Evolutionary conservation across 805 yeast species (phyloP).

Genomic region (Debaryomyces hansenii): DNA sequence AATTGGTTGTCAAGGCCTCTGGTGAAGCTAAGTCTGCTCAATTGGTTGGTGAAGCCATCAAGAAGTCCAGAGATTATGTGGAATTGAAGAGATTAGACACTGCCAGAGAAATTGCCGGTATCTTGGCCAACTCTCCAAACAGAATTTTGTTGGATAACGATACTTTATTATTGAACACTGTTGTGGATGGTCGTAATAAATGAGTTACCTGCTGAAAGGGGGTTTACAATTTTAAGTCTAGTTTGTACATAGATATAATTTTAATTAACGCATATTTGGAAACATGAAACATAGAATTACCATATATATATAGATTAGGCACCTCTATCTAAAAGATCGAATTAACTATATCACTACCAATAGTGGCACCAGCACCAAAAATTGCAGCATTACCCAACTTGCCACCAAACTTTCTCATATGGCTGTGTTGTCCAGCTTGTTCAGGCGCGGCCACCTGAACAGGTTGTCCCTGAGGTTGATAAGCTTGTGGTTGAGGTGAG

Average conservation of each 20-base stretch:
- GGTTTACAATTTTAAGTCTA: neutral
- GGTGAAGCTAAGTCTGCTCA: slow-evolving; percentile 99
- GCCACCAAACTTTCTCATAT: slow-evolving; percentile 66
- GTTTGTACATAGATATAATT: slow-evolving; percentile 4
- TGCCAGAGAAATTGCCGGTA: slow-evolving; percentile 90
- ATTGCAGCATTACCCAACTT: slow-evolving; percentile 90
- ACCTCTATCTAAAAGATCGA: slow-evolving; percentile 51
- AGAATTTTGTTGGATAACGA: slow-evolving; percentile 88
- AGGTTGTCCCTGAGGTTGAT: slow-evolving; percentile 21
- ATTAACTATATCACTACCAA: slow-evolving; percentile 81
- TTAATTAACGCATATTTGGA: too few relatives aligned
- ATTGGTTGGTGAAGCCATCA: slow-evolving; percentile 98
- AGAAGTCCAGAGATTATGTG: slow-evolving; percentile 92
- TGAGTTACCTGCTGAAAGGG: slow-evolving; percentile 9
- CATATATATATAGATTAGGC: too few relatives aligned
- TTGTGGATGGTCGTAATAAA: slow-evolving; percentile 69
- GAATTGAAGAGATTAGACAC: slow-evolving; percentile 96
- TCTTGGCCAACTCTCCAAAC: slow-evolving; percentile 86
- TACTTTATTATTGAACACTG: slow-evolving; percentile 86
- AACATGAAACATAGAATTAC: too few relatives aligned
- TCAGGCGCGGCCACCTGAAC: slow-evolving; percentile 17
- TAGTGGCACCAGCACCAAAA: slow-evolving; percentile 95
- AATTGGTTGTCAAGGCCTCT: slow-evolving; percentile 92
- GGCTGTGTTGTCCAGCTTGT: slow-evolving; percentile 20
- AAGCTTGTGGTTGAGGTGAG: slow-evolving; percentile 24